phyloP scores from a whole-genome alignment of 139 green algal species.

The Closterium sp. region DNA sequence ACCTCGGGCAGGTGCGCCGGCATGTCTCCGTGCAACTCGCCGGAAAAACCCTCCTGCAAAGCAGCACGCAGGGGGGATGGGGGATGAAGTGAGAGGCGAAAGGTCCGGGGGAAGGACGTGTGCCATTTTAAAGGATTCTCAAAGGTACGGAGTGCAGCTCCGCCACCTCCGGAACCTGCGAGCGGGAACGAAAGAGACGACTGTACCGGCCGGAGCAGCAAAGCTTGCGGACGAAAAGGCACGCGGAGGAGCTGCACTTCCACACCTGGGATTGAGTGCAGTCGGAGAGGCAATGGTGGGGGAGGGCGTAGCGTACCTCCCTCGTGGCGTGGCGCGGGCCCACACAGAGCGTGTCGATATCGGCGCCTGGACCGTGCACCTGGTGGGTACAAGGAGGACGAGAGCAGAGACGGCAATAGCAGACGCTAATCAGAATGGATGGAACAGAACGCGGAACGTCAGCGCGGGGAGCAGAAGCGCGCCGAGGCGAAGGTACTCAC shows the following conservation, averaged over 20 bases:
- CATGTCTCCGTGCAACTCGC: constrained; percentile 62
- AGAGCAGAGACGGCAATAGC: not conserved
- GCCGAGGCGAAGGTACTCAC: constrained; percentile 20
- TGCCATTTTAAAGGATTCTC: no score
- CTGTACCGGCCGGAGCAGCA: not conserved
- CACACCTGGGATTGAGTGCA: no score
- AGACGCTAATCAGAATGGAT: no score
- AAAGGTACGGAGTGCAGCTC: no score
- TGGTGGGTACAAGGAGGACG: not conserved
- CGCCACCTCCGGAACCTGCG: no score
- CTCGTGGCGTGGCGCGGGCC: constrained; percentile 62
- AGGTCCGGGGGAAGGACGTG: no score
- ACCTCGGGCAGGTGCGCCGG: constrained; percentile 66
- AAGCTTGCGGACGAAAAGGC: not conserved
- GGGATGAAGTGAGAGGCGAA: no score
- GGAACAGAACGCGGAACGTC: no score
- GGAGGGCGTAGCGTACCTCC: constrained; percentile 6
- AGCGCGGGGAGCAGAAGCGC: constrained; percentile 18
- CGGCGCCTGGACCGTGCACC: constrained; percentile 85
- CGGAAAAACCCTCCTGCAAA: constrained; percentile 83
- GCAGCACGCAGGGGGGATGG: no score
- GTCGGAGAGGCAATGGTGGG: no score
- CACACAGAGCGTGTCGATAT: constrained; percentile 96
- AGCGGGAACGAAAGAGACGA: not conserved
- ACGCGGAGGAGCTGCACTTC: no score